A percentile compares a stretch with the other conserved stretches of the same genome.
Conservation (phyloP, 2,329 filamentous ascomycete species). For the Knufia petricola region DNA sequence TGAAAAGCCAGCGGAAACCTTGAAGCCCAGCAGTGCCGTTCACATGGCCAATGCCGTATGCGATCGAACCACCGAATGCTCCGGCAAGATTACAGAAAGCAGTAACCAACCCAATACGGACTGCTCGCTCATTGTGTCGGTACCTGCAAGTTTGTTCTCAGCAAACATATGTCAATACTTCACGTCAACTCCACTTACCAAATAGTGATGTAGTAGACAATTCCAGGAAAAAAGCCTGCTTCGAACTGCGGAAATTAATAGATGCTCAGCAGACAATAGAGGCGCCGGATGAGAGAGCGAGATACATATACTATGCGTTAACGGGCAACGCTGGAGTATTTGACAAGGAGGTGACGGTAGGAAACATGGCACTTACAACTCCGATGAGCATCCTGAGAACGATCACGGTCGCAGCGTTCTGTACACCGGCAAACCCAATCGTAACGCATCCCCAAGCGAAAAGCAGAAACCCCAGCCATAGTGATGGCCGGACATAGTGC, state of each 20-base stretch:
- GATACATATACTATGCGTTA: neutral
- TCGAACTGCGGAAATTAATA: slow-evolving; percentile 41
- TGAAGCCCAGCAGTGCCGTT: slow-evolving; percentile 31
- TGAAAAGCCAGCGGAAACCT: slow-evolving; percentile 37
- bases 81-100: slow-evolving; percentile 46
- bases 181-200: no score
- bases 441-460: slow-evolving; percentile 41
- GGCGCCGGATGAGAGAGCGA: neutral
- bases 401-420: slow-evolving; percentile 36
- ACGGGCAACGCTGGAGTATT: slow-evolving; percentile 24
- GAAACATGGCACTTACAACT: slow-evolving; percentile 31
- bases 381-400: slow-evolving; percentile 42
- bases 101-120: slow-evolving; percentile 48
- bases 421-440: slow-evolving; percentile 38
- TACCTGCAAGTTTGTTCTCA: slow-evolving; percentile 67
- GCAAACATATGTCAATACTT: no score
- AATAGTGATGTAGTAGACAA: slow-evolving; percentile 43
- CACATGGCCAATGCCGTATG: slow-evolving; percentile 29
- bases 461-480: slow-evolving; percentile 44
- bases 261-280: neutral
- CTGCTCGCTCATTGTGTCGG: slow-evolving; percentile 45
- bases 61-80: slow-evolving; percentile 42
- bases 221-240: slow-evolving; percentile 42
- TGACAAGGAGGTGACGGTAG: slow-evolving; percentile 31
- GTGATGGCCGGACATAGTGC: slow-evolving; percentile 22